Percentiles rank a stretch among this genome's conserved stretches.
phyloP scores from a whole-genome alignment of 2,329 filamentous ascomycete genomes.

The Elsinoe fawcettii region DNA sequence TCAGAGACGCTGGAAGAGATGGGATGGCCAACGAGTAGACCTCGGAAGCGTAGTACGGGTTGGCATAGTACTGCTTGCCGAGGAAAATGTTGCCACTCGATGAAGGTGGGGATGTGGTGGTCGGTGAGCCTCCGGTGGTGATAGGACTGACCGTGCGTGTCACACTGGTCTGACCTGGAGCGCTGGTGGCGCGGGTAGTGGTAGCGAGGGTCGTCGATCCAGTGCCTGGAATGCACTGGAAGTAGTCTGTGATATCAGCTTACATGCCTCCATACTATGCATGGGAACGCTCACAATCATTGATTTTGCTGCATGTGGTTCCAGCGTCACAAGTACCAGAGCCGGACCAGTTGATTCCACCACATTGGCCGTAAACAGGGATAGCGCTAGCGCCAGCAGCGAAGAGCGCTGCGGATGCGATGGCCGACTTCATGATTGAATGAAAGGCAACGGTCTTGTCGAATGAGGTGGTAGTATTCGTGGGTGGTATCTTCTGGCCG shows the following conservation, averaged over 20 bases:
- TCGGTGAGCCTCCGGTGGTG: slow-evolving; percentile 15
- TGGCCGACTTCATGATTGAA: not conserved
- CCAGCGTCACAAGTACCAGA: slow-evolving; percentile 21
- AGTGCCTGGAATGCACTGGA: slow-evolving; percentile 22
- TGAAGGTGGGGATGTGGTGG: slow-evolving; percentile 9
- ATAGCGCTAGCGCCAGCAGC: slow-evolving; percentile 19
- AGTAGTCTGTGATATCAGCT: slow-evolving; percentile 21
- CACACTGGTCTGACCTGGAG: slow-evolving; percentile 11
- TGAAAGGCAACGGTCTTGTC: not conserved
- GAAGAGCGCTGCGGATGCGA: slow-evolving; percentile 13
- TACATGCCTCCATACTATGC: not conserved
- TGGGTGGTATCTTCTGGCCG: not conserved
- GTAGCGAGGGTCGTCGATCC: slow-evolving; percentile 23
- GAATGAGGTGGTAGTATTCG: not conserved
- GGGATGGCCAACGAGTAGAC: slow-evolving; percentile 52
- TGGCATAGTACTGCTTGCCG: slow-evolving; percentile 44
- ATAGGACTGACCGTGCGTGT: slow-evolving; percentile 16
- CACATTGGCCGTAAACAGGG: slow-evolving; percentile 19
- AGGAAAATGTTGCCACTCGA: slow-evolving; percentile 44
- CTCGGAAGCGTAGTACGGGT: slow-evolving; percentile 48
- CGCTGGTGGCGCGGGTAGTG: slow-evolving; percentile 15
- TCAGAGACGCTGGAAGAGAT: slow-evolving; percentile 49
- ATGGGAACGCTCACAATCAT: slow-evolving; percentile 18
- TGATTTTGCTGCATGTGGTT: slow-evolving; percentile 18
- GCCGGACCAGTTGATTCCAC: slow-evolving; percentile 18